Percentiles rank a stretch among this genome's conserved stretches.
phyloP scores from a whole-genome alignment of 2,329 filamentous ascomycete species.

The Boeremia exigua region DNA sequence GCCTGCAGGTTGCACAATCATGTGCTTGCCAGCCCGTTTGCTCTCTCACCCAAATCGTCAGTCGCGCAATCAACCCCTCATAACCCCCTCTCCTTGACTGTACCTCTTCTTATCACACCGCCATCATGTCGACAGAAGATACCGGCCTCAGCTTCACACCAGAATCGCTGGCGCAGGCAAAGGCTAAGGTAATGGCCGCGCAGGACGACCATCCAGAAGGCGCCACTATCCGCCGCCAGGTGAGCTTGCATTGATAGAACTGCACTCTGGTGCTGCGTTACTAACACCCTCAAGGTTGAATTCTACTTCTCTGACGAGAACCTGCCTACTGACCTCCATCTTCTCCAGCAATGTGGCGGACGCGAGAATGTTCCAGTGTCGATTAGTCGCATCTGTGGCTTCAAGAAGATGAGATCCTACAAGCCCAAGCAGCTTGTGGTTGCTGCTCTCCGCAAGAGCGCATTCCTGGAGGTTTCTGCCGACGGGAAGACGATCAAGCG shows the following conservation, averaged over 20 bases:
- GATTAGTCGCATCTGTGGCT: slow-evolving; percentile 52
- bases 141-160: not conserved
- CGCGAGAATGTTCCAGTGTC: slow-evolving; percentile 52
- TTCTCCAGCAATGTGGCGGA: slow-evolving; percentile 51
- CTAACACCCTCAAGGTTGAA: slow-evolving; percentile 49
- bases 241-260: slow-evolving; percentile 4
- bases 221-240: slow-evolving; percentile 37
- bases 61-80: not conserved
- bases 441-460: slow-evolving; percentile 50
- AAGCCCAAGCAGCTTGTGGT: slow-evolving; percentile 50
- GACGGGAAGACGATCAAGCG: slow-evolving; percentile 53
- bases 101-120: not conserved
- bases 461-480: slow-evolving; percentile 50
- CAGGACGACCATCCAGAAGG: slow-evolving; percentile 36
- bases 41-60: not conserved
- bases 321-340: slow-evolving; percentile 50
- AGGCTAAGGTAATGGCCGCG: not conserved
- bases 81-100: not conserved
- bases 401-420: slow-evolving; percentile 55
- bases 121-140: slow-evolving; percentile 4
- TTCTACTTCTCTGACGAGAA: slow-evolving; percentile 60
- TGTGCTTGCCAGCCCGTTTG: not conserved
- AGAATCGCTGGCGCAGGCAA: slow-evolving; percentile 3
- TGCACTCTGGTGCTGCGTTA: not conserved
- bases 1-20: no score